Conservation (phyloP, 2,329 filamentous ascomycete species). For the Pyrenophora tritici-repentis region DNA sequence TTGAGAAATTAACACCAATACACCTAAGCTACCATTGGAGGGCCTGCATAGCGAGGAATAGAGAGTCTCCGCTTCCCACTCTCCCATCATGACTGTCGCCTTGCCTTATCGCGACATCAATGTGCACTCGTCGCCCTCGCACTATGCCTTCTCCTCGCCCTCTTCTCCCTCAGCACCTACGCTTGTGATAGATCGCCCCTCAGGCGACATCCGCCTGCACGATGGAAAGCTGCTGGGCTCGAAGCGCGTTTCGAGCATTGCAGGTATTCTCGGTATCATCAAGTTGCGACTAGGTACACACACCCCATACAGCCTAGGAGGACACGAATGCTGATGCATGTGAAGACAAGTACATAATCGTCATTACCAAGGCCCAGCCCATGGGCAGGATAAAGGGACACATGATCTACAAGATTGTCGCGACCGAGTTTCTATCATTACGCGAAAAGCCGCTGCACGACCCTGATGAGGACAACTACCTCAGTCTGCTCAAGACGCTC, state of each 20-base stretch:
- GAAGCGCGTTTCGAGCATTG: conserved; percentile 90
- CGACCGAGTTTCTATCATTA: conserved; percentile 91
- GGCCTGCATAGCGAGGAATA: not conserved
- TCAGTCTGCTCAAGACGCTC: conserved; percentile 78
- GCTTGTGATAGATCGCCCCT: conserved; percentile 87
- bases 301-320: not conserved
- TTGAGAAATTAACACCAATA: conserved; percentile 6
- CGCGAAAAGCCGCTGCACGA: conserved; percentile 91
- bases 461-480: conserved; percentile 90
- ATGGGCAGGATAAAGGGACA: conserved; percentile 92
- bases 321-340: conserved; percentile 23
- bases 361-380: conserved; percentile 92
- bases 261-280: conserved; percentile 92
- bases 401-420: conserved; percentile 90
- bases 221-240: conserved; percentile 76
- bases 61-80: not conserved
- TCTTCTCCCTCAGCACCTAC: conserved; percentile 88
- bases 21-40: conserved; percentile 1
- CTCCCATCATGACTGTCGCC: conserved; percentile 53
- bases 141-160: conserved; percentile 96
- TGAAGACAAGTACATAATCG: conserved; percentile 89
- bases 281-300: conserved; percentile 82
- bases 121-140: conserved; percentile 85
- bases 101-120: conserved; percentile 95
- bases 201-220: conserved; percentile 84